Evolutionary conservation across 441 rosid species (phyloP).

Genomic region (Adansonia madagascariensis): DNA sequence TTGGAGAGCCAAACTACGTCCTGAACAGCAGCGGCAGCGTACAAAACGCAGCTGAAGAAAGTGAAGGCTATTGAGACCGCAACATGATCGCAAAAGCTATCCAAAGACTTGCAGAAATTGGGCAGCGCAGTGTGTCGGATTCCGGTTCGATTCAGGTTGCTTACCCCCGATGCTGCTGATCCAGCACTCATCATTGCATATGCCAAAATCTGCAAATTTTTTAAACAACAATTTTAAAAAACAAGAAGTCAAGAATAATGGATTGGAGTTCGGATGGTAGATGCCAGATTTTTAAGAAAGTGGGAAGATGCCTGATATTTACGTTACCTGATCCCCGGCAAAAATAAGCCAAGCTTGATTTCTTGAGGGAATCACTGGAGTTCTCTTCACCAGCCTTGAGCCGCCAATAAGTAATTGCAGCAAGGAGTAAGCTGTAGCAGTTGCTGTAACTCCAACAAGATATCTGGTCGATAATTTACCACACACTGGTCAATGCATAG

Average conservation of each 20-base stretch:
- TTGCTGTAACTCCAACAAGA: slow-evolving; percentile 64
- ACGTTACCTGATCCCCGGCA: slow-evolving; percentile 75
- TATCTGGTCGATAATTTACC: slow-evolving; percentile 50
- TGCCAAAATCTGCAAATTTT: slow-evolving; percentile 52
- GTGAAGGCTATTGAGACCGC: slow-evolving; percentile 68
- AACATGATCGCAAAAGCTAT: slow-evolving; percentile 70
- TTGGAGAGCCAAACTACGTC: slow-evolving; percentile 66
- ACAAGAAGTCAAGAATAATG: not conserved
- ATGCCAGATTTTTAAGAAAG: not conserved
- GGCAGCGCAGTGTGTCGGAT: slow-evolving; percentile 75
- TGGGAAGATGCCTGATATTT: not conserved
- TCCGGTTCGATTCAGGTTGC: slow-evolving; percentile 80
- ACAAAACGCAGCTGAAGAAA: slow-evolving; percentile 59
- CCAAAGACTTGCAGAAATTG: slow-evolving; percentile 71
- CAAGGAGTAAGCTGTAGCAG: slow-evolving; percentile 58
- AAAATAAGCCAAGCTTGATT: slow-evolving; percentile 71
- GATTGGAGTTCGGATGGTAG: too few species aligned
- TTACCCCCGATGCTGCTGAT: slow-evolving; percentile 79
- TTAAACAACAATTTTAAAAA: not conserved
- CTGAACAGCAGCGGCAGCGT: slow-evolving; percentile 61
- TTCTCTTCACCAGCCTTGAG: slow-evolving; percentile 49
- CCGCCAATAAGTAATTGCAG: slow-evolving; percentile 53
- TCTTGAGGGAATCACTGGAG: slow-evolving; percentile 59
- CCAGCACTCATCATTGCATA: slow-evolving; percentile 76
- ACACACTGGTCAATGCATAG: not conserved